These are phyloP conservation scores for Neonectria coccinea DNA, from an alignment of 2,329 filamentous ascomycete genomes.

Conservation along the genomic window DNA sequence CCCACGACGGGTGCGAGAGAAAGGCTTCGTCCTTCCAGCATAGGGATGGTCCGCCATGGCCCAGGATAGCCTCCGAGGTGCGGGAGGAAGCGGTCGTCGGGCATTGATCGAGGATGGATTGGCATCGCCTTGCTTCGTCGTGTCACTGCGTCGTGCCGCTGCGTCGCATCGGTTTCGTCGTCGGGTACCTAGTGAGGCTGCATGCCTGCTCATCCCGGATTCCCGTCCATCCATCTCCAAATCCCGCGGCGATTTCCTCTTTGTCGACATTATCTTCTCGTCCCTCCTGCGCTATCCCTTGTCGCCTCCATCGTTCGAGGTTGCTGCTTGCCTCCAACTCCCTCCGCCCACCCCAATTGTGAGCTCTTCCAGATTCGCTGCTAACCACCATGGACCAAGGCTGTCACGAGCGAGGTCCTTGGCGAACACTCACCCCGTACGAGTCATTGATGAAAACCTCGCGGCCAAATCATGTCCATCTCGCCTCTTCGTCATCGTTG, in stretches of 20 bases:
- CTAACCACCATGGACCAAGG: background rate
- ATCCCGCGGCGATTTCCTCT: background rate
- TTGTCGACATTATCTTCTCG: background rate
- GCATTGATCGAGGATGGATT: constrained; percentile 8
- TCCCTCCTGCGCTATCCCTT: background rate
- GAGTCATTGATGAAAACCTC: background rate
- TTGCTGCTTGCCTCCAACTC: background rate
- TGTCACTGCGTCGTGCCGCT: background rate
- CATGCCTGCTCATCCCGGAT: constrained; percentile 7
- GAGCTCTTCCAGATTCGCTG: background rate
- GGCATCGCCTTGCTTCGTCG: constrained; percentile 11
- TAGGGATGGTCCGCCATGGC: constrained; percentile 3
- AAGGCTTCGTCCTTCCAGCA: background rate
- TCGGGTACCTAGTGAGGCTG: background rate
- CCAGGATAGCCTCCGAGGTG: constrained; percentile 6
- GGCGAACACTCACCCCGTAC: background rate
- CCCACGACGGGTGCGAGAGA: constrained; percentile 5
- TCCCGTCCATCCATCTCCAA: constrained; percentile 10
- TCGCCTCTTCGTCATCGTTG: constrained; percentile 12
- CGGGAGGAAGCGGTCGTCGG: constrained; percentile 10
- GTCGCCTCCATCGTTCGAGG: background rate
- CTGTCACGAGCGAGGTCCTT: background rate
- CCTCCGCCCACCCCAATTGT: background rate
- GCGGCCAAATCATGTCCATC: background rate
- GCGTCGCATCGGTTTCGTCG: constrained; percentile 8